phyloP scores from a whole-genome alignment of 192 early-diverging fungal species.

The Entomortierella beljakovae region DNA sequence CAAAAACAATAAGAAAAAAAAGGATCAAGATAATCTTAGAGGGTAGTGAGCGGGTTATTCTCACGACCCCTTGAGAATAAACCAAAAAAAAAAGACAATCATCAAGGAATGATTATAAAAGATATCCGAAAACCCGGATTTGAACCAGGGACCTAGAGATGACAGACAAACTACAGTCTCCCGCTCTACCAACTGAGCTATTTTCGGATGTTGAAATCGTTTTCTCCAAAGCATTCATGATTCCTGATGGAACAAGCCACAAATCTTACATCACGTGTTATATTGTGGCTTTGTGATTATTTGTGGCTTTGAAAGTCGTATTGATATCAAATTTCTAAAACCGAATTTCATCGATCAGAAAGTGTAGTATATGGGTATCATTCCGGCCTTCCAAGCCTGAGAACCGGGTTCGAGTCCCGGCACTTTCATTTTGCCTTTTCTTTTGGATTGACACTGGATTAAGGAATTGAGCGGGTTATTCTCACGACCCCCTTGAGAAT shows the following conservation, averaged over 20 bases:
- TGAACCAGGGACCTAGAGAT: constrained; percentile 69
- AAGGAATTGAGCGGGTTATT: neutral
- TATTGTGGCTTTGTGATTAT: too few relatives aligned
- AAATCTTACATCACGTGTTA: too few relatives aligned
- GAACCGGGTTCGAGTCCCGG: constrained; percentile 59
- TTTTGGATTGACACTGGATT: too few relatives aligned
- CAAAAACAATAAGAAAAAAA: too few relatives aligned
- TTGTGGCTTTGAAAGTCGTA: too few relatives aligned
- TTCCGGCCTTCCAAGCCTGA: constrained; percentile 60
- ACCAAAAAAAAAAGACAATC: neutral
- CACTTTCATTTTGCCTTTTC: constrained; percentile 43
- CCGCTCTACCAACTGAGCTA: constrained; percentile 78
- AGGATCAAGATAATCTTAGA: too few relatives aligned
- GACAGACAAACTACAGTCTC: constrained; percentile 71
- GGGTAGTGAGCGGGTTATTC: too few relatives aligned
- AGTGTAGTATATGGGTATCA: constrained; percentile 59
- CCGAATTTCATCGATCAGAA: constrained; percentile 1
- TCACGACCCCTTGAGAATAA: too few relatives aligned
- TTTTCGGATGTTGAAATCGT: constrained; percentile 52
- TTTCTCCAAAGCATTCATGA: too few relatives aligned
- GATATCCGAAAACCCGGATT: constrained; percentile 66
- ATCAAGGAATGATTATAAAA: neutral
- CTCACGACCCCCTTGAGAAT: neutral
- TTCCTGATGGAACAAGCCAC: too few relatives aligned
- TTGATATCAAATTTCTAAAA: too few relatives aligned